Evolutionary conservation across 176 grass and related monocot species (phyloP), one percentile per base, ranked within the genome.

Genomic region (Aegilops umbellulata): DNA sequence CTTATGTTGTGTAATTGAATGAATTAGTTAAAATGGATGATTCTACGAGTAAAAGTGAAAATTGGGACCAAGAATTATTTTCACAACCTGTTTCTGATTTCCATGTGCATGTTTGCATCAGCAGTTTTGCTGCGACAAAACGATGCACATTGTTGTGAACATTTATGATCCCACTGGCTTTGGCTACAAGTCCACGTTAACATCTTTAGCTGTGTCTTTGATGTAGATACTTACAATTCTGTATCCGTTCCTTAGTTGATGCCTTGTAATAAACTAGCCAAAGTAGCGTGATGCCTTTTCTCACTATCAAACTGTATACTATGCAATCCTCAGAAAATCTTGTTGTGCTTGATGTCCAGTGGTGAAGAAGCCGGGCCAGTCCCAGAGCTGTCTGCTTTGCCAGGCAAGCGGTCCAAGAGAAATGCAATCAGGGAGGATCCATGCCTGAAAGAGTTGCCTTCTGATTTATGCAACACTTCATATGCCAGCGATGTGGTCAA

Each of bases 351-450:
- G 67, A 44, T 80, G 65, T 85, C 12, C 66, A 98, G 96, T 58
- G 96, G 96, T 47, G 80, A 94, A 88, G 91, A 95, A 87, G 84
- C 91, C 53, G 96, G 96, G 73, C 78, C 90, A 78, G 93, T 98
- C 69, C 90, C 81, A 76, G 82, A 93, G 82, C 55, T 89, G 26
- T 75, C 89, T 72, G 27, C 72, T 81, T 24, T 31, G 74, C 49
- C 68, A 30, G 7, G 79, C 55, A 57, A 6, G 35, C 47, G 16
- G 79, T 30, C n/a, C 69, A 89, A 89, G 31, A 86, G 58, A 82
- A 94, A 86, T 47, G 61, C 58, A 44, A 64, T 35, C 65, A 82
- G 63, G 24, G 32, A 80, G 69, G 67, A 86, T 49, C 78, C 24
- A 51, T 72, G 86, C 25, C 60, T 74, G 55, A 71, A 81, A 51